Conservation (phyloP, 2,329 filamentous ascomycete species). For the Fusarium globosum region DNA sequence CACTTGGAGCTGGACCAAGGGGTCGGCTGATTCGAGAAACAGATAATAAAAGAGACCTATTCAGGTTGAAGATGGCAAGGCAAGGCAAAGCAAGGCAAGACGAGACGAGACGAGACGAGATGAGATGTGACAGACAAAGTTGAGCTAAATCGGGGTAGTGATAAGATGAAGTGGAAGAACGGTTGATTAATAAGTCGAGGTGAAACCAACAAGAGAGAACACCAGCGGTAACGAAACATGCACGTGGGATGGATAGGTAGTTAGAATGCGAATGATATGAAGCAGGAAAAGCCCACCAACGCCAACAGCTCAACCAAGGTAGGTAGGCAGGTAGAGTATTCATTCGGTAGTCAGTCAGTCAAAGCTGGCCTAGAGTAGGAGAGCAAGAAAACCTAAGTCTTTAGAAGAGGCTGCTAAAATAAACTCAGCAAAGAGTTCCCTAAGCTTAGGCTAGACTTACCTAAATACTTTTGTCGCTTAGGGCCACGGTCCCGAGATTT, state of each 20-base stretch:
- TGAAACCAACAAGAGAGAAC: conserved; percentile 12
- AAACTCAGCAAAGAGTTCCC: background rate
- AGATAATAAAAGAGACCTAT: background rate
- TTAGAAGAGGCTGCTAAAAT: background rate
- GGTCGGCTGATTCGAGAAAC: conserved; percentile 16
- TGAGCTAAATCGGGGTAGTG: background rate
- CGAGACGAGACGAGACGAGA: background rate
- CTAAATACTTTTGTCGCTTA: background rate
- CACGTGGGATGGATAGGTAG: conserved; percentile 28
- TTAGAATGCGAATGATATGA: background rate
- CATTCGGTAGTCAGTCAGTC: background rate
- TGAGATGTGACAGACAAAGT: background rate
- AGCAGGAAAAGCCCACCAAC: background rate
- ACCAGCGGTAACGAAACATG: conserved; percentile 36
- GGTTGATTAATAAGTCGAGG: background rate
- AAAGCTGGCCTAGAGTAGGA: background rate
- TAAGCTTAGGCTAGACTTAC: background rate
- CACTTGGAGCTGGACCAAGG: conserved; percentile 4
- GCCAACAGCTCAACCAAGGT: background rate
- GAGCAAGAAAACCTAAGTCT: background rate
- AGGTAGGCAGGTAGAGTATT: background rate
- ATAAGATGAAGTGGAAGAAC: conserved; percentile 3
- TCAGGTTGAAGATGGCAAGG: background rate
- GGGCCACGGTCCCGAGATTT: background rate
- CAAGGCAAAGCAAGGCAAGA: background rate